phyloP scores from a whole-genome alignment of 179 eudicot genomes.

The Sideroxylon spinosum region DNA sequence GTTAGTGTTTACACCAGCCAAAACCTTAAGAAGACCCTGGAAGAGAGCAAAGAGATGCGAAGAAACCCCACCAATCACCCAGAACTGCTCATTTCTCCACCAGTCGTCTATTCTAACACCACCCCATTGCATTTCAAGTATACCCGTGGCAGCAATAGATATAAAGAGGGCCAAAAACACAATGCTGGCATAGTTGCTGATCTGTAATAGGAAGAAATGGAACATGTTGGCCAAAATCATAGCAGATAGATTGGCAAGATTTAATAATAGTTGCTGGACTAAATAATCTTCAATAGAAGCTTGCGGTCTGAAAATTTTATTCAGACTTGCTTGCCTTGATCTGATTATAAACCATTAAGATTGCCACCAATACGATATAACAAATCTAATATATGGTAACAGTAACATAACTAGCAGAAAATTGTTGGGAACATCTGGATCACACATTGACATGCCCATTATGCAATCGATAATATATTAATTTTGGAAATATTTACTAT shows the following conservation, averaged over 20 bases:
- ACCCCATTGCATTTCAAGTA: constrained; percentile 88
- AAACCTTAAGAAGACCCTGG: constrained; percentile 84
- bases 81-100: constrained; percentile 96
- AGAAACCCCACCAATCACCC: constrained; percentile 91
- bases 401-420: background rate
- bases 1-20: constrained; percentile 78
- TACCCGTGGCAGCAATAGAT: constrained; percentile 74
- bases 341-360: background rate
- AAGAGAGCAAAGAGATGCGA: constrained; percentile 83
- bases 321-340: background rate
- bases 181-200: constrained; percentile 77
- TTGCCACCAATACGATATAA: background rate
- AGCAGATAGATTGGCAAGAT: background rate
- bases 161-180: constrained; percentile 75
- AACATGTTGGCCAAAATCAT: background rate
- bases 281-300: background rate
- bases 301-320: background rate
- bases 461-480: background rate
- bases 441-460: background rate
- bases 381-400: background rate
- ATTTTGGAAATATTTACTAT: background rate
- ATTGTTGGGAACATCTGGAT: background rate
- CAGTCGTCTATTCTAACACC: constrained; percentile 71
- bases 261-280: background rate
- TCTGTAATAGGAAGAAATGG: constrained; percentile 33